Conservation (phyloP, 2,329 filamentous ascomycete species). For the Nemania bipapillata region DNA sequence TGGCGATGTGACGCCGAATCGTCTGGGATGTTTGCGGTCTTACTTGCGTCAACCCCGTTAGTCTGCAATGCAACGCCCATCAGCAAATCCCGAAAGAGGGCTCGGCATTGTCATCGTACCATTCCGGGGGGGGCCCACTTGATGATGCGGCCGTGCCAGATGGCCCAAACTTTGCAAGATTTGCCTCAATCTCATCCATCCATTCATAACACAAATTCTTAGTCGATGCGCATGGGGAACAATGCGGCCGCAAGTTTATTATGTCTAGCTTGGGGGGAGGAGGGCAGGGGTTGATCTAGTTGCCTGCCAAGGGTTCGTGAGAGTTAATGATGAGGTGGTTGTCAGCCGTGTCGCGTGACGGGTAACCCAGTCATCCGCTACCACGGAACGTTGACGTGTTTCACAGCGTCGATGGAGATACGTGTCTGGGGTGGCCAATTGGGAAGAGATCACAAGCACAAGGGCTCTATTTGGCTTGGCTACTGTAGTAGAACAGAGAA, state of each 20-base stretch:
- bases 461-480: conserved; percentile 21
- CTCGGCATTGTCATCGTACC: conserved; percentile 38
- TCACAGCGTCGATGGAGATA: conserved; percentile 22
- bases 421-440: conserved; percentile 19
- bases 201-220: conserved; percentile 6
- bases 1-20: conserved; percentile 29
- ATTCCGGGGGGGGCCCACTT: conserved; percentile 27
- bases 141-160: conserved; percentile 16
- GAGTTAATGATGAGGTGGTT: conserved; percentile 13
- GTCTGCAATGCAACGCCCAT: conserved; percentile 40
- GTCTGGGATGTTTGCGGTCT: conserved; percentile 37
- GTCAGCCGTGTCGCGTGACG: conserved; percentile 22
- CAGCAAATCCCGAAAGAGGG: conserved; percentile 40
- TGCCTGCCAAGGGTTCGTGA: neutral
- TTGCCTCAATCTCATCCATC: conserved; percentile 11
- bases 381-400: conserved; percentile 23
- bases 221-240: conserved; percentile 9
- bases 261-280: neutral
- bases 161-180: conserved; percentile 19
- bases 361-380: conserved; percentile 12
- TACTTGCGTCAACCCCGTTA: conserved; percentile 34
- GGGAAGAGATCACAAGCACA: conserved; percentile 2
- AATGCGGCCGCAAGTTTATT: neutral
- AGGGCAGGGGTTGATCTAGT: conserved; percentile 9
- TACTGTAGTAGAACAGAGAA: conserved; percentile 2